A percentile compares a stretch with the other conserved stretches of the same genome.
Evolutionary conservation across 2,329 filamentous ascomycete genomes (phyloP).

Genomic region (Pseudophaeomoniella oleicola): DNA sequence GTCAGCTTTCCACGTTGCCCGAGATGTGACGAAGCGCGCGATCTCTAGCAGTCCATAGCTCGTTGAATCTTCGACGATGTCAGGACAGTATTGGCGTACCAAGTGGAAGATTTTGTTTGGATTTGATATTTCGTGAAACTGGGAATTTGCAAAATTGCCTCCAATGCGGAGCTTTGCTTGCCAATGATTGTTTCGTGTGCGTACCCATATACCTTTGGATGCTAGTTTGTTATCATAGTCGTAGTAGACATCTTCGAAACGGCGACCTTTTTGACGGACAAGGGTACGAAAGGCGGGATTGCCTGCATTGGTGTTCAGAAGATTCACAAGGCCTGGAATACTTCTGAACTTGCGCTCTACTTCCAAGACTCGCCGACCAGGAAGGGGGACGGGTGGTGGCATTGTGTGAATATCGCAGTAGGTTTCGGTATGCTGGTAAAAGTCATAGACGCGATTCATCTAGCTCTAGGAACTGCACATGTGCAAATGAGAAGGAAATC

Average conservation of each 20-base stretch:
- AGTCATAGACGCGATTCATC: no score
- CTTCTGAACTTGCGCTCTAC: no score
- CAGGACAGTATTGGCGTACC: conserved; percentile 4
- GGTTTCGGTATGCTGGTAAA: no score
- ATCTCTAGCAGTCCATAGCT: conserved; percentile 10
- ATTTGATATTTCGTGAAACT: conserved; percentile 14
- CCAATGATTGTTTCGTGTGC: conserved; percentile 13
- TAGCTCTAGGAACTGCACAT: no score
- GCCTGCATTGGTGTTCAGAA: no score
- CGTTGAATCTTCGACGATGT: no score
- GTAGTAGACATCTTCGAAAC: conserved; percentile 16
- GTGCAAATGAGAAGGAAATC: no score
- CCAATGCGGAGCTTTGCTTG: conserved; percentile 13
- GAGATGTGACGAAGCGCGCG: conserved; percentile 13
- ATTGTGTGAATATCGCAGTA: no score
- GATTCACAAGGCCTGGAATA: no score
- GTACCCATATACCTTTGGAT: conserved; percentile 13
- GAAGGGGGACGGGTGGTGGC: no score
- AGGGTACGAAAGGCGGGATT: conserved; percentile 10
- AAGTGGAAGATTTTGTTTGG: conserved; percentile 7
- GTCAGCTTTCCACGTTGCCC: conserved; percentile 15
- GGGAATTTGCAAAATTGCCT: conserved; percentile 12
- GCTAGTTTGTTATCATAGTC: conserved; percentile 11
- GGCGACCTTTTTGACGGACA: conserved; percentile 6
- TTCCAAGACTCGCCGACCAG: no score